Conservation (phyloP, 2,329 filamentous ascomycete genomes). For the Fusarium protoensiforme region DNA sequence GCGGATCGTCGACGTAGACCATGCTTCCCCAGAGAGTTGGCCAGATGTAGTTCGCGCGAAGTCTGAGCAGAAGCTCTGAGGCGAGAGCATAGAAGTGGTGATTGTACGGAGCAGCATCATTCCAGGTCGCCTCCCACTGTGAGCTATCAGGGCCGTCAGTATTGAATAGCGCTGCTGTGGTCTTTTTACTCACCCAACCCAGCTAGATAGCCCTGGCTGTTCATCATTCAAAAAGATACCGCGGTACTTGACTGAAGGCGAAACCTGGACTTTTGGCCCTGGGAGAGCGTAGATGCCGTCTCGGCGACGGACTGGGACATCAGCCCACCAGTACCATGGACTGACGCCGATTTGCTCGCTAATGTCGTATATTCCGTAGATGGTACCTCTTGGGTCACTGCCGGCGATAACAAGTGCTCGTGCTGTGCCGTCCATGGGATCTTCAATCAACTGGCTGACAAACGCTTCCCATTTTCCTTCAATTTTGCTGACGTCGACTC, state of each 20-base stretch:
- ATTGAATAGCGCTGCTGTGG: accelerated
- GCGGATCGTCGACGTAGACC: conserved; percentile 77
- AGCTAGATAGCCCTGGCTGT: conserved; percentile 60
- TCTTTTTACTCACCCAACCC: conserved; percentile 48
- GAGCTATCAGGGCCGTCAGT: conserved; percentile 28
- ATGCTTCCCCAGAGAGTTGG: conserved; percentile 77
- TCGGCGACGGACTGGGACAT: conserved; percentile 61
- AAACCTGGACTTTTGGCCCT: conserved; percentile 47
- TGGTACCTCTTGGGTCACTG: conserved; percentile 68
- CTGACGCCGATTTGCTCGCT: conserved; percentile 69
- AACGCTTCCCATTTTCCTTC: conserved; percentile 78
- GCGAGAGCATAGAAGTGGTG: conserved; percentile 74
- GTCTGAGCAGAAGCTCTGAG: conserved; percentile 76
- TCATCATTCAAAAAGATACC: conserved; percentile 72
- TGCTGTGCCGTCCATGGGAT: conserved; percentile 54
- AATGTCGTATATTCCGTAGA: conserved; percentile 69
- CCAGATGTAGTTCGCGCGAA: conserved; percentile 81
- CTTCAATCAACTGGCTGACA: conserved; percentile 63
- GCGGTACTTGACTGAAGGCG: conserved; percentile 69
- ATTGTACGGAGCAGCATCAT: conserved; percentile 66
- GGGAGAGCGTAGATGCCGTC: conserved; percentile 60
- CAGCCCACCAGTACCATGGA: conserved; percentile 70
- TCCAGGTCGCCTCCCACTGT: conserved; percentile 53
- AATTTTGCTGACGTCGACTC: conserved; percentile 67
- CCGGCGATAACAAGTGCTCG: conserved; percentile 66